A percentile compares a stretch with the other conserved stretches of the same genome.
phyloP scores from a whole-genome alignment of 1,284 basidiomycete species.

The Puccinia hordei region DNA sequence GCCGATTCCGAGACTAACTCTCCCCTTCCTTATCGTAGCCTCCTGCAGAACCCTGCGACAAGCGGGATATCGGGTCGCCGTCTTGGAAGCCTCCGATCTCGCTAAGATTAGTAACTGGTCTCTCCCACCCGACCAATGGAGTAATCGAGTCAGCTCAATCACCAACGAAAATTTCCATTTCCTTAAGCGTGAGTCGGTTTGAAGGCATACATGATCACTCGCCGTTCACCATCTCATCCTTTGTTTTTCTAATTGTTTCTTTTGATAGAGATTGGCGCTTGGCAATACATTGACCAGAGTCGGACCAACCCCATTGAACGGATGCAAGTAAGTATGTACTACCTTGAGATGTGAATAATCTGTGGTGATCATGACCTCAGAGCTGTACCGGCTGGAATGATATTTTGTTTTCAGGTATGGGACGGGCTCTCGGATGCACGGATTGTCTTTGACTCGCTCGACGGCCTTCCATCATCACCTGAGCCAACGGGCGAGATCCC shows the following conservation, averaged over 20 bases:
- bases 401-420: constrained; percentile 67
- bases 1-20: neutral
- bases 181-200: constrained; percentile 67
- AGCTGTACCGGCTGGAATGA: constrained; percentile 60
- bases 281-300: constrained; percentile 72
- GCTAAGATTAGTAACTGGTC: constrained; percentile 72
- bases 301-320: constrained; percentile 75
- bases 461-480: constrained; percentile 55
- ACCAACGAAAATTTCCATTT: constrained; percentile 79
- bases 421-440: constrained; percentile 80
- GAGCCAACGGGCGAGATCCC: constrained; percentile 59
- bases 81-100: constrained; percentile 79
- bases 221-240: constrained; percentile 17
- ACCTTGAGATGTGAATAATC: neutral
- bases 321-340: constrained; percentile 70
- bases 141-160: constrained; percentile 85
- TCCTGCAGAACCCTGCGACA: constrained; percentile 19
- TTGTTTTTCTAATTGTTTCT: neutral
- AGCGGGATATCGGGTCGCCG: constrained; percentile 62
- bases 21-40: constrained; percentile 25
- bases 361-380: neutral
- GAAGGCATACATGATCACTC: neutral
- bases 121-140: constrained; percentile 67
- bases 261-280: constrained; percentile 73
- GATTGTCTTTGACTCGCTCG: constrained; percentile 69